Percentiles rank a stretch among this genome's conserved stretches.
Conservation (phyloP, 305 asterid species). For the Fraxinus sp. region DNA sequence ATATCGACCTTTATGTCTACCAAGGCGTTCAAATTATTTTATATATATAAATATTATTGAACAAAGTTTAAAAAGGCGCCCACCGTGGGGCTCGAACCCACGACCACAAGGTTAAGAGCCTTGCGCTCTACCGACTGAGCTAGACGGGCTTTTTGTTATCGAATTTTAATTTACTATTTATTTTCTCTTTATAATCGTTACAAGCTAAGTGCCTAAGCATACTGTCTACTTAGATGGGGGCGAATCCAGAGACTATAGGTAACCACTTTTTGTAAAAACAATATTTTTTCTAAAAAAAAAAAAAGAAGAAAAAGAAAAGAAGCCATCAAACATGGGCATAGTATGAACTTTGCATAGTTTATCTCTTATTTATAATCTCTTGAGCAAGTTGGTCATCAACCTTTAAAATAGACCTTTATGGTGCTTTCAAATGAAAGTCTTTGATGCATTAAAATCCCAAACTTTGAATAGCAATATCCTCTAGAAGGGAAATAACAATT, state of each 20-base stretch:
- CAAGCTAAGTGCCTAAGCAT: too few species aligned
- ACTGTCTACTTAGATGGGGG: too few species aligned
- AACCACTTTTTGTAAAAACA: too few species aligned
- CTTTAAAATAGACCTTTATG: not conserved
- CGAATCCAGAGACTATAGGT: too few species aligned
- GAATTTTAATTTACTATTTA: too few species aligned
- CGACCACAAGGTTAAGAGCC: not conserved
- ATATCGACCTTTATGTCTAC: slow-evolving; percentile 45
- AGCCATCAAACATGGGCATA: too few species aligned
- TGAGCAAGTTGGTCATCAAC: not conserved
- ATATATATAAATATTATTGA: too few species aligned
- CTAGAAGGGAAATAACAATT: not conserved
- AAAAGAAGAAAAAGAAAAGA: too few species aligned
- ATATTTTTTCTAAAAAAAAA: too few species aligned
- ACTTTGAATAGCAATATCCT: not conserved
- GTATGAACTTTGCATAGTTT: not conserved
- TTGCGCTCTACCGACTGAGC: not conserved
- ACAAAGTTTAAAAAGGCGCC: not conserved
- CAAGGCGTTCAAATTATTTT: fast-evolving
- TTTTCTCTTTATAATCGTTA: too few species aligned
- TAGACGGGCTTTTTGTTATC: too few species aligned
- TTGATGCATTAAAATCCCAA: not conserved
- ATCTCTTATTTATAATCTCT: not conserved
- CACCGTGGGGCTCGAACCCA: not conserved
- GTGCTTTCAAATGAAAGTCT: too few species aligned